phyloP scores from a whole-genome alignment of 441 rosid species.

The Sinapis alba region DNA sequence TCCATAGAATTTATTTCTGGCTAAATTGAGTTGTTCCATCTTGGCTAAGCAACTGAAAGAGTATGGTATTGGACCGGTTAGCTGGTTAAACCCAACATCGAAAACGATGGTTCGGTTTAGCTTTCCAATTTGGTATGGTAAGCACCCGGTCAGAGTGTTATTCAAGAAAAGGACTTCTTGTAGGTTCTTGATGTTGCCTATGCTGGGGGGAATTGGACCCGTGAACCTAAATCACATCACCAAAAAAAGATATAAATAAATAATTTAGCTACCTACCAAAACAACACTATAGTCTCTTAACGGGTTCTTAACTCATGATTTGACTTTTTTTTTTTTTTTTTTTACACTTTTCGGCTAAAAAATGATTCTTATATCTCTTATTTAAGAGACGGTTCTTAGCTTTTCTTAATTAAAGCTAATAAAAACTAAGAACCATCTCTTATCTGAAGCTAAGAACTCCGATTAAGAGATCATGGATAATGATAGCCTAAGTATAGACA shows the following conservation, averaged over 20 bases:
- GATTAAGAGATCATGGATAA: too few relatives aligned
- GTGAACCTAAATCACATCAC: constrained; percentile 42
- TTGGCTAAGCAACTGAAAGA: constrained; percentile 65
- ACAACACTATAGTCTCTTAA: background rate
- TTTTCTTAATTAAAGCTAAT: too few relatives aligned
- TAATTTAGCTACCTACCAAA: background rate
- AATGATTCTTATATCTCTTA: too few relatives aligned
- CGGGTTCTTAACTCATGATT: too few relatives aligned
- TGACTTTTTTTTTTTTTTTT: too few relatives aligned
- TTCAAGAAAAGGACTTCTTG: constrained; percentile 70
- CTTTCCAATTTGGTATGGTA: constrained; percentile 75
- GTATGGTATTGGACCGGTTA: constrained; percentile 65
- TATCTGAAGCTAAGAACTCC: too few relatives aligned
- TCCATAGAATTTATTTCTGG: constrained; percentile 63
- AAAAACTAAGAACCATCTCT: too few relatives aligned
- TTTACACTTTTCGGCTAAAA: too few relatives aligned
- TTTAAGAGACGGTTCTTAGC: too few relatives aligned
- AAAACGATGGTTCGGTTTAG: constrained; percentile 57
- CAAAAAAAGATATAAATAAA: background rate
- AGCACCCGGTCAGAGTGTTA: constrained; percentile 68
- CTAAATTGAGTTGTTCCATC: constrained; percentile 70
- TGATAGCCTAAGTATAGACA: background rate
- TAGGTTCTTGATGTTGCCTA: constrained; percentile 51
- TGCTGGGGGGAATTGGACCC: constrained; percentile 66
- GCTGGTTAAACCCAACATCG: constrained; percentile 55